These are phyloP conservation scores for Mucor velutinosus DNA, from an alignment of 371 early-diverging fungal species.

Conservation along the genomic window DNA sequence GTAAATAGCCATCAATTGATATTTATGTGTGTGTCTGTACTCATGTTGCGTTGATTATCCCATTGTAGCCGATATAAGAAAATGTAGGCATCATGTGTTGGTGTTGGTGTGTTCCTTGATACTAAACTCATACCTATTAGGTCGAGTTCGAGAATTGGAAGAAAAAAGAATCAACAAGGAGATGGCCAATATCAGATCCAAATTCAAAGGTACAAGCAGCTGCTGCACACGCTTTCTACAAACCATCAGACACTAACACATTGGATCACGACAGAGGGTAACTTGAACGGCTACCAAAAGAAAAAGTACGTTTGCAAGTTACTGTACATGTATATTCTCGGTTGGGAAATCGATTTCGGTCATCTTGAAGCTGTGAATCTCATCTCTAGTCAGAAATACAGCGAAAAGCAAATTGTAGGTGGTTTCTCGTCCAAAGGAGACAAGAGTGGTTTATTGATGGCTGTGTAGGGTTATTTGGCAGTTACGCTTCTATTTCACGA, in stretches of 20 bases:
- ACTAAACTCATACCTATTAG: constrained; percentile 45
- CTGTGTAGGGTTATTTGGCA: constrained; percentile 88
- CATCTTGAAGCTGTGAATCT: constrained; percentile 95
- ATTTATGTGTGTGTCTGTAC: constrained; percentile 40
- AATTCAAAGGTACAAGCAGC: constrained; percentile 93
- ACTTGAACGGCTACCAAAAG: constrained; percentile 94
- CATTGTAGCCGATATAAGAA: constrained; percentile 84
- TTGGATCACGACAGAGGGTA: constrained; percentile 63
- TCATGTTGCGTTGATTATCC: not conserved
- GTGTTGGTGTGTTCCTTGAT: not conserved
- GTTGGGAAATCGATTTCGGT: constrained; percentile 97
- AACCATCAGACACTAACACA: not conserved
- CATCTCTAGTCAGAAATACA: constrained; percentile 86
- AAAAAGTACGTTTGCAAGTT: constrained; percentile 98
- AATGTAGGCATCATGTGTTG: constrained; percentile 54
- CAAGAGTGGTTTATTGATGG: not conserved
- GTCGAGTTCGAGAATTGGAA: constrained; percentile 94
- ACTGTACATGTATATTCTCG: constrained; percentile 97
- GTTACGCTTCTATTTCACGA: constrained; percentile 90
- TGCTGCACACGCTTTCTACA: not conserved
- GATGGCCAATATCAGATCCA: constrained; percentile 96
- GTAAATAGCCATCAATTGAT: constrained; percentile 6
- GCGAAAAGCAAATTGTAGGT: constrained; percentile 94
- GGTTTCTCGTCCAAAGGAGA: not conserved
- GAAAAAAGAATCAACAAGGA: constrained; percentile 98